A percentile compares a stretch with the other conserved stretches of the same genome.
These are phyloP conservation scores for Speleostelium caveatum DNA, from an alignment of 78 protist genomes.

Conservation along the genomic window DNA sequence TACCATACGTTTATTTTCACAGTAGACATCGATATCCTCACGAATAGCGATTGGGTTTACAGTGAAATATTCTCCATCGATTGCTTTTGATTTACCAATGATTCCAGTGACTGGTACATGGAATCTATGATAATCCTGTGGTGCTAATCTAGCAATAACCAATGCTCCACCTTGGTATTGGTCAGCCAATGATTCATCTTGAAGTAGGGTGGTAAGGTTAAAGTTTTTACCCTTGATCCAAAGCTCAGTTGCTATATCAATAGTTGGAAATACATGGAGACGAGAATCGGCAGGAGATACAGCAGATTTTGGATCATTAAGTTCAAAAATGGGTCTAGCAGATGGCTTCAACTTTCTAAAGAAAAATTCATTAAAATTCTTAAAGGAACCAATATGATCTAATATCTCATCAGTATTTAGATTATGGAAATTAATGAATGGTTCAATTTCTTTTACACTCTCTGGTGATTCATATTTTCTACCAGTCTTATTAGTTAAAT, in stretches of 20 bases:
- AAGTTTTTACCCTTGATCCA: slow-evolving; percentile 88
- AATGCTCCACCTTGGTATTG: slow-evolving; percentile 82
- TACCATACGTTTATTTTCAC: slow-evolving; percentile 78
- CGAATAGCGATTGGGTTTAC: slow-evolving; percentile 92
- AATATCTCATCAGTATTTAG: slow-evolving; percentile 69
- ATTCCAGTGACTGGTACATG: slow-evolving; percentile 83
- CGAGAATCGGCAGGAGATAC: slow-evolving; percentile 88
- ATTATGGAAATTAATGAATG: slow-evolving; percentile 78
- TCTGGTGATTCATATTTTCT: slow-evolving; percentile 32
- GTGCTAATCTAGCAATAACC: slow-evolving; percentile 86
- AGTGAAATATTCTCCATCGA: slow-evolving; percentile 79
- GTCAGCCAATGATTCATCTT: slow-evolving; percentile 30
- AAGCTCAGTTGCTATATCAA: slow-evolving; percentile 72
- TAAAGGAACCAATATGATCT: slow-evolving; percentile 57
- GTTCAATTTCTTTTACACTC: slow-evolving; percentile 76
- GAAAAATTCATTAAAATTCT: slow-evolving; percentile 88
- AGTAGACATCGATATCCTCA: slow-evolving; percentile 75
- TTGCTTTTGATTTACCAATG: slow-evolving; percentile 29
- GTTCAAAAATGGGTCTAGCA: slow-evolving; percentile 77
- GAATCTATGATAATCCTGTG: slow-evolving; percentile 93
- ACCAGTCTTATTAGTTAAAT: slow-evolving; percentile 55
- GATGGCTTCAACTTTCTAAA: slow-evolving; percentile 78
- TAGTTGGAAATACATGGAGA: slow-evolving; percentile 68
- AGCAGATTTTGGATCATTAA: slow-evolving; percentile 29
- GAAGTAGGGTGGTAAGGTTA: slow-evolving; percentile 4